Base-by-base conservation (phyloP, 345 rosid species). In the Ceriops tagal region DNA sequence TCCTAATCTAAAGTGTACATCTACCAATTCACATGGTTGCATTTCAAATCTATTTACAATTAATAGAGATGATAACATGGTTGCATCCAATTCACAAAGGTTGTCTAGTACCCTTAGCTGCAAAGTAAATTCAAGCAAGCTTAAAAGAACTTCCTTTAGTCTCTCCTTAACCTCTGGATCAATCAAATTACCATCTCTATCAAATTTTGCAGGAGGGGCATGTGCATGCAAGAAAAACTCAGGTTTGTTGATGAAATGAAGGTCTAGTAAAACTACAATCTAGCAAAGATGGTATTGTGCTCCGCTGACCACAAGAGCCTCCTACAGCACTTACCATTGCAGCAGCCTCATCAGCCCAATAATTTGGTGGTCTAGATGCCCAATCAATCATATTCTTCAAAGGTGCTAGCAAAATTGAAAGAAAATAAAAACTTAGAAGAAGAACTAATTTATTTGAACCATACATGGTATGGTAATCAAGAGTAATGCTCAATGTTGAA, bases 361-460 rank as follows among this genome's bases (percentile, higher is more conserved):
- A 89, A 37, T 91, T 93, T 6, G 97, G 96, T 1, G 96, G 21
- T 76, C 96, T 83, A 13, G 98, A 93, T 24, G 89, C 98, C 97
- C 98, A 93, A 63, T 93, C 98, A 27, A 91, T 70, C 0, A 96
- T 96, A 66, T 93, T 93, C 89, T 93, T 93, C 79, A 91, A 71
- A 30, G 95, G 89, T 15, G 83, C 97, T 93, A 71, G 59, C 32
- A 65, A 22, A 35, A 28, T 11, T 8, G 1, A 32, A 43, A 27
- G 26, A n/a, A 39, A 64, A 22, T 5, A n/a, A 26, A 6, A 3
- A 32, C 19, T 59, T 32, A 0, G 27, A 9, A 71, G 15, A 19
- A 28, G 19, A 32, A 43, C 49, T 43, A 43, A 13, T 43, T 43
- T 43, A 43, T 43, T 43, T 1, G 1, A 43, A 43, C 49, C 49